A percentile compares a stretch with the other conserved stretches of the same genome.
Evolutionary conservation across 805 yeast genomes (phyloP).

Genomic region (Cyberlindnera maclurae): DNA sequence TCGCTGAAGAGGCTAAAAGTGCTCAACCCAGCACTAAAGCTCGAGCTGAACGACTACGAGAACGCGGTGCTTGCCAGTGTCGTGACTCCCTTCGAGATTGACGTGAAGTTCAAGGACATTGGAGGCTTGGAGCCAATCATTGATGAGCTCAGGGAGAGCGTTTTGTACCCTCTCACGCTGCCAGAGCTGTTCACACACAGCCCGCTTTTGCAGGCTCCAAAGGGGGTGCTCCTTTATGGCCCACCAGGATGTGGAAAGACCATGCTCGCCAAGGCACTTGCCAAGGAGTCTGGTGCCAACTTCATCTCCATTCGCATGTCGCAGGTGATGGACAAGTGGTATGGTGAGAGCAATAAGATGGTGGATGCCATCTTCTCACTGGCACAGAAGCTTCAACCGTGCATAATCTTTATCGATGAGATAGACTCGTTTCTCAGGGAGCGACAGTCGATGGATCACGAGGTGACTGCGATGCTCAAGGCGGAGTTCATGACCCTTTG

Average conservation of each 20-base stretch:
- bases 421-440: constrained; percentile 91
- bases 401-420: constrained; percentile 92
- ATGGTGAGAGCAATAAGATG: constrained; percentile 91
- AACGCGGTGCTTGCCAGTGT: constrained; percentile 68
- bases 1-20: constrained; percentile 51
- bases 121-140: constrained; percentile 85
- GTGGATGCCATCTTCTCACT: constrained; percentile 89
- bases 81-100: constrained; percentile 78
- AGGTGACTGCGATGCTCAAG: constrained; percentile 87
- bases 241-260: constrained; percentile 99
- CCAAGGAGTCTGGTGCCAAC: constrained; percentile 85
- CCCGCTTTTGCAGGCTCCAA: constrained; percentile 81
- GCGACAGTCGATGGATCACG: constrained; percentile 80
- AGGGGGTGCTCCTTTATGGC: constrained; percentile 87
- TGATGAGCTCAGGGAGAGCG: constrained; percentile 82
- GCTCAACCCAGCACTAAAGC: constrained; percentile 49
- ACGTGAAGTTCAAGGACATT: constrained; percentile 68
- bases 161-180: constrained; percentile 73
- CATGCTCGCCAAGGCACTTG: constrained; percentile 93
- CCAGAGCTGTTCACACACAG: constrained; percentile 72
- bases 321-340: constrained; percentile 94
- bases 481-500: constrained; percentile 97
- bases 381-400: constrained; percentile 86
- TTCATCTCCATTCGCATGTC: constrained; percentile 91
- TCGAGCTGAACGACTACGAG: constrained; percentile 67